Evolutionary conservation across 1,139 yeast species (phyloP), one percentile per base, ranked within the genome.

Genomic region (Kurtzmaniella quercitrusa): DNA sequence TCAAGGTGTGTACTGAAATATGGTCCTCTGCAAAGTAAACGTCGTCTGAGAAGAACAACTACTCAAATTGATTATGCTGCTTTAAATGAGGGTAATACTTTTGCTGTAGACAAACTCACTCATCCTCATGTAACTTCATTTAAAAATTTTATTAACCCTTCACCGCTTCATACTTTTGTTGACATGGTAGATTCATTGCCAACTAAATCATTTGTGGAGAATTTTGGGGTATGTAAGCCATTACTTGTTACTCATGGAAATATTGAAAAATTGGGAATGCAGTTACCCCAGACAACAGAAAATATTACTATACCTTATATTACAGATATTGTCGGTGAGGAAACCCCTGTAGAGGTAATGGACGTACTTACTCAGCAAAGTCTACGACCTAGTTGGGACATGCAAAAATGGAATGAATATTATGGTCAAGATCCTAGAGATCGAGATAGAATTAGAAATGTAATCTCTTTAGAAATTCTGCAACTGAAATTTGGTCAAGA

Each of bases 301-400:
- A 61, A 69, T 1, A 68, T 79, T 5, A 71, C 81, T 4, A 81
- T 87, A 7, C 75, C 77, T 41, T 69, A 77, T 46, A 75, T 89
- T 1, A 71, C 86, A 0, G 73, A 74, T 3, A 59, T 70, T 23
- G 75, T 88, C 18, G 96, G 96, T 0, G 75, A 64, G 1, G 85
- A 82, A 37, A 65, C 69, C 2, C 75, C 77, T 0, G 75, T 90
- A 1, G 95, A 89, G 48, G 96, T 90, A 1, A 87, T 88, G 94
- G 96, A 90, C 57, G 96, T 89, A 4, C 73, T 87, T 16, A 83
- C 95, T 0, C 97, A 90, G 54, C 85, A 84, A 47, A 75, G 79
- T 15, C 71, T 70, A 9, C 55, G 63, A 5, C 78, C 81, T 0
- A 76, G 78, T 5, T 90, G 96, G 96, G 73, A 77, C 27, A 65